Evolutionary conservation across 768 basidiomycete genomes (phyloP), one percentile per base, ranked within the genome.

Genomic region (Trametes coccinea): DNA sequence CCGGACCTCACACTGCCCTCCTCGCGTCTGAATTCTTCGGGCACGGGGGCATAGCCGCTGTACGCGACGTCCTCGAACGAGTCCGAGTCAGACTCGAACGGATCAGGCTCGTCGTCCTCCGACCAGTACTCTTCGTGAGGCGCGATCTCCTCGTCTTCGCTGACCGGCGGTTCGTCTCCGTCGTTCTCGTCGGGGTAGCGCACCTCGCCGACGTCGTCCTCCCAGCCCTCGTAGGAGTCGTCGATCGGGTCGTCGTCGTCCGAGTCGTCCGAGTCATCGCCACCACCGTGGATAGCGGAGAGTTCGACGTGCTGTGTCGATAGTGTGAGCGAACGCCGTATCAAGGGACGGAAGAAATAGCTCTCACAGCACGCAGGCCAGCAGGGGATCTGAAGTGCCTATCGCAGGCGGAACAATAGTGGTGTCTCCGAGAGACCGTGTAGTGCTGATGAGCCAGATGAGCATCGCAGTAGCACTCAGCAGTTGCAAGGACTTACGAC

Each of bases 361-460:
- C 22, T 22, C 22, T 22, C 22, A 72, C 70, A 45, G 72, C 70
- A 11, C 66, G 65, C 33, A 76, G 62, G 8, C 74, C 74, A 4
- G 70, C 67, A 4, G 68, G 41, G 27, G 70, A 72, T 16, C 63
- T 53, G 67, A 74, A 75, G 48, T 72, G 66, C 10, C 52, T 51
- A n/a, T 72, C 67, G 67, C 75, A 75, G 4, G 66, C 63, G 9
- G 69, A 62, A 50, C 75, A 75, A 58, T 69, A 75, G 61, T 74
- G 58, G 46, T 76, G 75, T 11, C 67, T 61, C 10, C 50, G 48
- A 4, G 75, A 76, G 29, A 65, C 54, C 8, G 69, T 67, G 43
- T 59, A 73, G 53, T 76, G 74, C 75, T 76, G 43, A 22, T 22
- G 22, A 22, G 22, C 22, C 22, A 22, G 22, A 22, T 22, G 22